Evolutionary conservation across 1,284 basidiomycete genomes (phyloP).

Genomic region (Trametes sp.): DNA sequence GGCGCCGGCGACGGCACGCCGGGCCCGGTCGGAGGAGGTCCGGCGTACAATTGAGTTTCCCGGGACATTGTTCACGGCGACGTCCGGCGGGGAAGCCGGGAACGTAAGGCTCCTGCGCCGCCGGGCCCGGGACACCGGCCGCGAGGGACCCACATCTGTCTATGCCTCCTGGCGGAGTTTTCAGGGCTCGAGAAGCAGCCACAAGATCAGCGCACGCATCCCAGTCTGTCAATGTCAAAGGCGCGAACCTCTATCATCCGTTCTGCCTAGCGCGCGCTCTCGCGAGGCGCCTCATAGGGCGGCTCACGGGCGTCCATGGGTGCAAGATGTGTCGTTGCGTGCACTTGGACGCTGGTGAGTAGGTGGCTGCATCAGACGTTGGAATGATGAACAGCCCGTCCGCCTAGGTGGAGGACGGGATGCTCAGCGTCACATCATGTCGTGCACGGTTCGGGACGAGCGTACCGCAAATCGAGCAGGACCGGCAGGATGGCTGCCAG

Average conservation of each 20-base stretch:
- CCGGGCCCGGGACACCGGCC: neutral
- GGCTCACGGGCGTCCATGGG: neutral
- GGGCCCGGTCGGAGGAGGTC: neutral
- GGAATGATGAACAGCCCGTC: neutral
- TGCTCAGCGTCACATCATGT: neutral
- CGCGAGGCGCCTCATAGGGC: neutral
- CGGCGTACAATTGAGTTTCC: slow-evolving; percentile 23
- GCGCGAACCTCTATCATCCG: slow-evolving; percentile 8
- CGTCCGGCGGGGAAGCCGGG: neutral
- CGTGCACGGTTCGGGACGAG: neutral
- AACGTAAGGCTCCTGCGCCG: neutral
- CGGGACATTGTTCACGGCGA: slow-evolving; percentile 13
- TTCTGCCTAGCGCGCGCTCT: slow-evolving; percentile 9
- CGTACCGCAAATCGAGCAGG: slow-evolving; percentile 4
- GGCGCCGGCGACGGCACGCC: neutral
- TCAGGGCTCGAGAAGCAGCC: neutral
- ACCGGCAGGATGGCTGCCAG: neutral
- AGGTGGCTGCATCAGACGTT: slow-evolving; percentile 5
- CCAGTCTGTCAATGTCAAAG: slow-evolving; percentile 12
- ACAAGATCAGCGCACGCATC: slow-evolving; percentile 20
- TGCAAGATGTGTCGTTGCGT: neutral
- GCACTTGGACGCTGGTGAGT: neutral
- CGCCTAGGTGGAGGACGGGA: neutral
- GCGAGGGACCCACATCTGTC: slow-evolving; percentile 12
- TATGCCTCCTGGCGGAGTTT: neutral